A percentile compares a stretch with the other conserved stretches of the same genome.
These are phyloP conservation scores for Veloboletus limbatus DNA, from an alignment of 1,284 basidiomycete genomes.

Conservation along the genomic window DNA sequence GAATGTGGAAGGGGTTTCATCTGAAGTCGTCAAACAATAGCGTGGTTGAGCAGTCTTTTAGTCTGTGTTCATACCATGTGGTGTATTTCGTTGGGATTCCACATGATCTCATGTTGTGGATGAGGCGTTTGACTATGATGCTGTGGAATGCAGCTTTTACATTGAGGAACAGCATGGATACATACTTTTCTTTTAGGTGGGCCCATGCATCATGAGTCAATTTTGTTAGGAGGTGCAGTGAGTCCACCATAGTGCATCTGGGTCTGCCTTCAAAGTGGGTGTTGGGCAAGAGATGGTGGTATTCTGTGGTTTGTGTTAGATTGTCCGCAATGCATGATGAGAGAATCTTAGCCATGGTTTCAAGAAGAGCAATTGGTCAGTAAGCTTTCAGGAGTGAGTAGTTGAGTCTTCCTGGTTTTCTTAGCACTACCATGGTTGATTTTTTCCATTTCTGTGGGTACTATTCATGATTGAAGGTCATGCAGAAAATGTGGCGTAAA, in stretches of 20 bases:
- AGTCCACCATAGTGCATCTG: neutral
- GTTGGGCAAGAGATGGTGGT: neutral
- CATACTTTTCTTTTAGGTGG: neutral
- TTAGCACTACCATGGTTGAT: neutral
- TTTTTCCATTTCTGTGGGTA: neutral
- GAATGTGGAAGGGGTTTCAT: constrained; percentile 23
- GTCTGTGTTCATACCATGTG: neutral
- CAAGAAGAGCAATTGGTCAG: neutral
- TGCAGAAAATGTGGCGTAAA: neutral
- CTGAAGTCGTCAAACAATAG: constrained; percentile 24
- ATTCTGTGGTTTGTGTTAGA: neutral
- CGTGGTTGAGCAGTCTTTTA: neutral
- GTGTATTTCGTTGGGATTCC: neutral
- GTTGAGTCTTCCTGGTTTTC: neutral
- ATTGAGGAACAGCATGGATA: neutral
- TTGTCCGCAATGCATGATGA: neutral
- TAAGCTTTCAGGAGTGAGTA: neutral
- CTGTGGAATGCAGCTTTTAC: neutral
- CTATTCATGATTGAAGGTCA: neutral
- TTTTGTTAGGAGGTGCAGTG: neutral
- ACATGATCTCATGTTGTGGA: neutral
- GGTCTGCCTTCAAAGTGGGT: neutral
- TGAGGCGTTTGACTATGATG: neutral
- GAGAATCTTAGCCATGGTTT: constrained; percentile 1
- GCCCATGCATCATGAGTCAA: neutral